Evolutionary conservation across 2,329 filamentous ascomycete species (phyloP), one percentile per base, ranked within the genome.

Genomic region (Moelleriella libera): DNA sequence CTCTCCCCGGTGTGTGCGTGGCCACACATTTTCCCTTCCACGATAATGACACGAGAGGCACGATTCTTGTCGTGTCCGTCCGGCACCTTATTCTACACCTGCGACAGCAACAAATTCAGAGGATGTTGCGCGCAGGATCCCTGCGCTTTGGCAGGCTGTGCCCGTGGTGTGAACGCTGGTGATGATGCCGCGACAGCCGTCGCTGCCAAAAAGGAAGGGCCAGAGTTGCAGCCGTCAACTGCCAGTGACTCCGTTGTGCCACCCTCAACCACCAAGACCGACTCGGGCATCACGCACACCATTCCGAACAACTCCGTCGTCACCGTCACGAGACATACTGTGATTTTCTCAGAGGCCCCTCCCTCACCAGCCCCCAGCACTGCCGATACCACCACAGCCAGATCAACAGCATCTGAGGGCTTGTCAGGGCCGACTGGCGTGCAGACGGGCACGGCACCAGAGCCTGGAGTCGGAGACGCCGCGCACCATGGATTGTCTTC

Each of bases 121-220:
- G 72, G 69, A 14, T 76, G 74, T 53, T 76, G 72, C 55, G 55
- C 59, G 11, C 55, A 63, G 11, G 56, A 72, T 50, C 65, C 71
- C 12, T 76, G 74, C 54, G 48, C 51, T 4, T 45, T 58, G 44
- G 43, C 48, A 8, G 40, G 21, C 8, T 50, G 41, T 21, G 37
- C 47, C 28, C 42, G 30, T 30, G 3, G 51, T 48, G 11, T 12
- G 3, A 41, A 42, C 5, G 39, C 43, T 32, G 37, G 21, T n/a
- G 21, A 21, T 21, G 21, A 21, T 21, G 21, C 21, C 21, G 21
- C 21, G 21, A 21, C 21, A 21, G 21, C 21, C 21, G 21, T 21
- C 21, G 21, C 21, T 21, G 21, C 21, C 21, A 21, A 12, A 30
- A 11, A 45, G 5, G 11, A 21, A 14, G 40, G 14, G 11, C 10